Evolutionary conservation across 305 asterid genomes (phyloP), one percentile per base, ranked within the genome.

Genomic region (Plantago coronopus): DNA sequence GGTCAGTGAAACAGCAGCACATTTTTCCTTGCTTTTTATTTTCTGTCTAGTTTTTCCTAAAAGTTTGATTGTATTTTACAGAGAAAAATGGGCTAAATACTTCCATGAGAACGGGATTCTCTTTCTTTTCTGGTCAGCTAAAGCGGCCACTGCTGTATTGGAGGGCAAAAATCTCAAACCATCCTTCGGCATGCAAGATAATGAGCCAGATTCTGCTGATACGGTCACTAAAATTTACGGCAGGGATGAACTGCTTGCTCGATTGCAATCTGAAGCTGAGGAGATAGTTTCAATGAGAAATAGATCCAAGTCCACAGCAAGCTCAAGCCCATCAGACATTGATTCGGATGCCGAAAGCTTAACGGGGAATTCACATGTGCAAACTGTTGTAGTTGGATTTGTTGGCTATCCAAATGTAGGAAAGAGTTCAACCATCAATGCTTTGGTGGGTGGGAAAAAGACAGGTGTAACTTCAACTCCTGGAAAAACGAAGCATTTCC

Each of bases 351-450:
- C 67, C 60, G 77, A 59, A 55, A 59, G 54, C 51, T 56, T 22
- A 54, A 38, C 48, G 13, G 75, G 48, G 60, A 63, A 59, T 49
- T 31, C 37, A 17, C 64, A 59, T 16, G 42, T 79, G 37, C 78
- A 62, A 25, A 64, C 76, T 63, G 99, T 85, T 53, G 79, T 75
- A 20, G 96, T 93, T 47, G 99, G 99, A 54, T 93, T 93, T 63
- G 99, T 93, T 17, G 99, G 99, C 38, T 93, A 93, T 72, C 99
- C 99, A 22, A 93, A 93, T 51, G 99, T 93, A 1, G 99, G 99
- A 18, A 93, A 93, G 76, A 93, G 99, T 70, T 93, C 99, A 47
- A 93, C 99, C 1, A 93, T 93, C 66, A 93, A 93, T 68, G 99
- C 97, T 64, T 75, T 89, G 74, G 97, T 93, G 5, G 99, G 99